Evolutionary conservation across 441 rosid genomes (phyloP).

Genomic region (Rhodomyrtus psidioides): DNA sequence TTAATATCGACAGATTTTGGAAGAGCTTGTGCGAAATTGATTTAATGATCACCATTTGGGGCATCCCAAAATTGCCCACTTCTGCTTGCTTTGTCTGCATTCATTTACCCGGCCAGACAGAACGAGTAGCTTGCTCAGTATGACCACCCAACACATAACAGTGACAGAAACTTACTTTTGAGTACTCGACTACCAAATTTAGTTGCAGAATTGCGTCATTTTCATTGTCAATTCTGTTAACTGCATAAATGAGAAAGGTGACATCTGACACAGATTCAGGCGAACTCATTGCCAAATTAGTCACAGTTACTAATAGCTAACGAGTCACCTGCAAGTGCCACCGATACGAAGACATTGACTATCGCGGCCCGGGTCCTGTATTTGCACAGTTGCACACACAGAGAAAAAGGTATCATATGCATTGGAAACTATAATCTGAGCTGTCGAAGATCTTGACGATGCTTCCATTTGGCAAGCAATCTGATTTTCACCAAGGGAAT

Average conservation of each 20-base stretch:
- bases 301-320: not conserved
- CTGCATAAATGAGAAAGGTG: not conserved
- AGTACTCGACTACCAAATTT: not conserved
- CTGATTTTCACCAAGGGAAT: not conserved
- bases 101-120: not conserved
- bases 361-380: not conserved
- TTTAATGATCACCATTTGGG: not conserved
- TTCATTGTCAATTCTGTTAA: not conserved
- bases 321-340: not conserved
- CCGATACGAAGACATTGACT: not conserved
- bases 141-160: not conserved
- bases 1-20: not conserved
- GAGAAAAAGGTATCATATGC: not conserved
- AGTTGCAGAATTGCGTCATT: not conserved
- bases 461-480: not conserved
- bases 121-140: not conserved
- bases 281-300: not conserved
- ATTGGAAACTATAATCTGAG: rapidly evolving
- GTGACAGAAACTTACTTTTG: not conserved
- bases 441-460: not conserved
- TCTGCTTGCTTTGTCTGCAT: not conserved
- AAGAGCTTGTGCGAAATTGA: not conserved
- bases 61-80: not conserved
- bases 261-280: not conserved
- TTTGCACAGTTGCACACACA: too few species aligned